phyloP scores from a whole-genome alignment of 1,139 yeast species.

The Yamadazyma songkhlaensis region DNA sequence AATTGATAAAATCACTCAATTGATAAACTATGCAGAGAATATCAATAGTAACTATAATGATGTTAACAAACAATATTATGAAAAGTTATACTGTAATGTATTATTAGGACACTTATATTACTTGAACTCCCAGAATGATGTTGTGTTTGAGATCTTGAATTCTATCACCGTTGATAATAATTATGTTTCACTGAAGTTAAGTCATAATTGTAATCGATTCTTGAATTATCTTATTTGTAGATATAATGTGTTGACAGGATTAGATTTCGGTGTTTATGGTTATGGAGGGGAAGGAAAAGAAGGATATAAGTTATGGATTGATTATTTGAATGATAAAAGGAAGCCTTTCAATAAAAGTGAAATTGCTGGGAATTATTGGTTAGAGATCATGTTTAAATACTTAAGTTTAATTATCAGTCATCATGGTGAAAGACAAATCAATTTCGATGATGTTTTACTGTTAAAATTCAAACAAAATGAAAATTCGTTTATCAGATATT shows the following conservation, averaged over 20 bases:
- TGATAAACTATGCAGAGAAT: slow-evolving; percentile 29
- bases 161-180: slow-evolving; percentile 16
- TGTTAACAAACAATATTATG: slow-evolving; percentile 25
- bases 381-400: slow-evolving; percentile 28
- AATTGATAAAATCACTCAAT: slow-evolving; percentile 25
- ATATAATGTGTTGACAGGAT: slow-evolving; percentile 34
- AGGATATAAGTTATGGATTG: slow-evolving; percentile 26
- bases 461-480: slow-evolving; percentile 27
- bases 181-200: slow-evolving; percentile 13
- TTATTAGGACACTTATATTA: slow-evolving; percentile 37
- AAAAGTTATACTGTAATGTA: slow-evolving; percentile 31
- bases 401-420: slow-evolving; percentile 23
- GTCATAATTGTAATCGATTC: slow-evolving; percentile 22
- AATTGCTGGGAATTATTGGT: slow-evolving; percentile 40
- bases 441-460: slow-evolving; percentile 20
- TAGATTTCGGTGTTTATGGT: slow-evolving; percentile 16
- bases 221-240: slow-evolving; percentile 35
- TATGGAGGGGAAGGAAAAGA: slow-evolving; percentile 4
- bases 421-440: slow-evolving; percentile 19
- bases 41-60: slow-evolving; percentile 28
- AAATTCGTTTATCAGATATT: slow-evolving; percentile 25
- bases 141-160: slow-evolving; percentile 19
- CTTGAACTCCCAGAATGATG: slow-evolving; percentile 25
- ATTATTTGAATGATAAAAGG: slow-evolving; percentile 25
- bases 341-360: slow-evolving; percentile 33